Conservation (phyloP, 495 filamentous ascomycete genomes). For the Margaritispora aquatica region DNA sequence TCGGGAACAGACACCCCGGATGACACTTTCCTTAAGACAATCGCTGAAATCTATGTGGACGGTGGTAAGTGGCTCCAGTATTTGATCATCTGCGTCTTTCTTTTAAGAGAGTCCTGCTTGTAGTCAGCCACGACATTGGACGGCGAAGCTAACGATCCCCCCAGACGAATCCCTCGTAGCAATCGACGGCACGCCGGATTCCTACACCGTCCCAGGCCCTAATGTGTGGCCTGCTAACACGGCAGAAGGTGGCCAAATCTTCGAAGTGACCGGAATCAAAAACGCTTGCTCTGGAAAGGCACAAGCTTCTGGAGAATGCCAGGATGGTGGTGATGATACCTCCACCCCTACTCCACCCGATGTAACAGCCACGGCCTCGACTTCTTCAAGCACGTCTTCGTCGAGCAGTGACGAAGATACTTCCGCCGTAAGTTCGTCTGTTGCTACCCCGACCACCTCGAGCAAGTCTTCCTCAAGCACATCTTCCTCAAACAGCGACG, state of each 20-base stretch:
- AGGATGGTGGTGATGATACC: neutral
- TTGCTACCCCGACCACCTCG: neutral
- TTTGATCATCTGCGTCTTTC: neutral
- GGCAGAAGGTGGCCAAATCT: neutral
- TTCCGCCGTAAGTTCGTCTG: neutral
- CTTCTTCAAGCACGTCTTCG: neutral
- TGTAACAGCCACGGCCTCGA: neutral
- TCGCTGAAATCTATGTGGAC: neutral
- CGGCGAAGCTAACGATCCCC: neutral
- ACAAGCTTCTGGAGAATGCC: neutral
- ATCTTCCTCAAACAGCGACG: neutral
- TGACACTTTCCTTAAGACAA: neutral
- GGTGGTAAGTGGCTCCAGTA: neutral
- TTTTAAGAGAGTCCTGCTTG: neutral
- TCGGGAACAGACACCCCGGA: slow-evolving; percentile 36
- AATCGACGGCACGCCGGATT: neutral
- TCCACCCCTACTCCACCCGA: neutral
- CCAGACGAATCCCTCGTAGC: neutral
- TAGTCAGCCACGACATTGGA: neutral
- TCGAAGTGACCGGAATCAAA: neutral
- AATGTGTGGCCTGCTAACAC: neutral
- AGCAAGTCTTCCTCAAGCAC: neutral
- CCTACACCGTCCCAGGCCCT: neutral
- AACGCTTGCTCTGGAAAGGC: neutral
- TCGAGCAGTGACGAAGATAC: neutral